Percentiles rank a stretch among this genome's conserved stretches.
phyloP scores from a whole-genome alignment of 768 basidiomycete species.

The Rhodosporidiobolus odoratus region DNA sequence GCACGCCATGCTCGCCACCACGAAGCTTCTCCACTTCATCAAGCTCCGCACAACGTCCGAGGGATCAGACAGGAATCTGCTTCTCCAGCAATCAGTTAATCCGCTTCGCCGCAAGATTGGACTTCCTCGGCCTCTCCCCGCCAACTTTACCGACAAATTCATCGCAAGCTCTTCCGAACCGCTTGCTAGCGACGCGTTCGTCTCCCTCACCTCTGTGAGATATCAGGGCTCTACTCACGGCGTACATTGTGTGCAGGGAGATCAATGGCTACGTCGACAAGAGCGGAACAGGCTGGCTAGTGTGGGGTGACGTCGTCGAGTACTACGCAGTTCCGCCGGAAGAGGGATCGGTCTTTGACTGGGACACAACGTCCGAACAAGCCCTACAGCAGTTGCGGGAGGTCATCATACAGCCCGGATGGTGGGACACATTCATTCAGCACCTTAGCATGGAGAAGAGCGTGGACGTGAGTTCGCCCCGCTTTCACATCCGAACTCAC shows the following conservation, averaged over 20 bases:
- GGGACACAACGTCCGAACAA: slow-evolving; percentile 33
- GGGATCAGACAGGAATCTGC: slow-evolving; percentile 56
- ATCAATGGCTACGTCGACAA: slow-evolving; percentile 44
- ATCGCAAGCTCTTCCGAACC: slow-evolving; percentile 57
- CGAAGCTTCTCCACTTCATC: slow-evolving; percentile 70
- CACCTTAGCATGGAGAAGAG: slow-evolving; percentile 40
- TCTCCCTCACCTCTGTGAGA: not conserved
- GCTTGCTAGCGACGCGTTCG: slow-evolving; percentile 44
- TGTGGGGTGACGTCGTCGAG: slow-evolving; percentile 47
- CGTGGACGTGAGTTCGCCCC: slow-evolving; percentile 15
- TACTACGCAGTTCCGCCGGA: slow-evolving; percentile 34
- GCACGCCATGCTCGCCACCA: slow-evolving; percentile 58
- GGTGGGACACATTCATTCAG: slow-evolving; percentile 39
- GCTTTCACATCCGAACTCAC: not conserved
- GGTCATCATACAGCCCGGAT: slow-evolving; percentile 26
- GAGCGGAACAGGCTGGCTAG: slow-evolving; percentile 47
- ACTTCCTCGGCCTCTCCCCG: slow-evolving; percentile 43
- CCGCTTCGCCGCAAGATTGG: slow-evolving; percentile 57
- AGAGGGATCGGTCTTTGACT: slow-evolving; percentile 12
- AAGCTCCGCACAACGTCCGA: slow-evolving; percentile 69
- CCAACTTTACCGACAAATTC: slow-evolving; percentile 56
- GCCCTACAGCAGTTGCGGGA: slow-evolving; percentile 24
- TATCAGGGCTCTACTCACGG: not conserved
- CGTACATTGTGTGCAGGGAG: not conserved
- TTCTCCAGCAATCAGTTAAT: slow-evolving; percentile 60